These are phyloP conservation scores for Meyerozyma smithsonii DNA, from an alignment of 1,139 yeast species.

Conservation along the genomic window DNA sequence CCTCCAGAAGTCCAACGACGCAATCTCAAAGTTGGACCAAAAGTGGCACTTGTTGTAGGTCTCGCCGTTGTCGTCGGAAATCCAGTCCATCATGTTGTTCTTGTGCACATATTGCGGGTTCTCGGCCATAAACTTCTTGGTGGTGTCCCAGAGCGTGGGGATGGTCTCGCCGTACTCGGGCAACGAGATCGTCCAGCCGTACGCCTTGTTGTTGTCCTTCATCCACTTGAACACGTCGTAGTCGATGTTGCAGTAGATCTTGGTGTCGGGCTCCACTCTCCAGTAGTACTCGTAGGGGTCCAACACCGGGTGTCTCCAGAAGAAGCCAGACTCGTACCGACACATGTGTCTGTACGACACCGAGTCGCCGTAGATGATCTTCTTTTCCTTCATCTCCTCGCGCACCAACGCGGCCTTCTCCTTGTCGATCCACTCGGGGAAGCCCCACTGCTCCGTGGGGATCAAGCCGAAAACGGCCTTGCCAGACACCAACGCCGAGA, in stretches of 20 bases:
- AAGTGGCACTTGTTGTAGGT: constrained; percentile 78
- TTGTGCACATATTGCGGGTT: constrained; percentile 62
- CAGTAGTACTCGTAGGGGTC: constrained; percentile 79
- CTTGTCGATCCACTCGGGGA: constrained; percentile 58
- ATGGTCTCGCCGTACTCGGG: constrained; percentile 82
- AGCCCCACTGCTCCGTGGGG: constrained; percentile 64
- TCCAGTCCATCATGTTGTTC: constrained; percentile 67
- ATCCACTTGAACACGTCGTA: constrained; percentile 79
- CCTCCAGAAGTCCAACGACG: constrained; percentile 70
- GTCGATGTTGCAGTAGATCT: constrained; percentile 72
- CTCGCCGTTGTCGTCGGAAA: constrained; percentile 63
- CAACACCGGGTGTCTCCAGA: constrained; percentile 72
- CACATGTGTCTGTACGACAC: constrained; percentile 81
- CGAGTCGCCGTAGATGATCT: constrained; percentile 58
- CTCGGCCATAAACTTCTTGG: constrained; percentile 59
- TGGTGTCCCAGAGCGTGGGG: constrained; percentile 76
- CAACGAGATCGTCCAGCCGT: constrained; percentile 76
- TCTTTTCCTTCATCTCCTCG: constrained; percentile 45
- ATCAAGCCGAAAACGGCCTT: constrained; percentile 67
- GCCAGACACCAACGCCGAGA: constrained; percentile 49
- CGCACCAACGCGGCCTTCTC: constrained; percentile 52
- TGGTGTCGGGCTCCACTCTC: constrained; percentile 90
- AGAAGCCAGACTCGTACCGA: constrained; percentile 86
- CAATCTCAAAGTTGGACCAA: constrained; percentile 88
- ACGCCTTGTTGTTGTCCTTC: constrained; percentile 68